Conservation (phyloP, 345 rosid genomes). For the Gossypium sturtianum region DNA sequence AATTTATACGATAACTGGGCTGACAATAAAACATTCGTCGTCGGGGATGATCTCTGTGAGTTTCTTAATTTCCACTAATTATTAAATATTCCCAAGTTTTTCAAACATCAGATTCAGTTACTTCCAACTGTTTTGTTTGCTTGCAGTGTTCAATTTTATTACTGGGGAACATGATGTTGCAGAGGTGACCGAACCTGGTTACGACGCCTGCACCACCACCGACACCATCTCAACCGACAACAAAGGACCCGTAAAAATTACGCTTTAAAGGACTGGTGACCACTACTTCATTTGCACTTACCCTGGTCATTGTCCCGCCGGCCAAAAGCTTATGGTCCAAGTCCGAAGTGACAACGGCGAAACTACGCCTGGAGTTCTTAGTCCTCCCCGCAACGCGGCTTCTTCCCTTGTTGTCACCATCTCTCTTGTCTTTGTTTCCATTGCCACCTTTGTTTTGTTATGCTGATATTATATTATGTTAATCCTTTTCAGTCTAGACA, state of each 20-base stretch:
- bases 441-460: neutral
- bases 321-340: slow-evolving; percentile 23
- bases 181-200: slow-evolving; percentile 21
- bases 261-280: slow-evolving; percentile 22
- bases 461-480: neutral
- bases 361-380: neutral
- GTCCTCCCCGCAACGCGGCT: slow-evolving; percentile 1
- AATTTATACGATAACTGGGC: slow-evolving; percentile 32
- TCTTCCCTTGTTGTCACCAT: slow-evolving; percentile 13
- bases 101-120: neutral
- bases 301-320: slow-evolving; percentile 20
- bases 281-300: slow-evolving; percentile 28
- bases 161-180: slow-evolving; percentile 30
- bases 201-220: slow-evolving; percentile 20
- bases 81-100: too few species aligned
- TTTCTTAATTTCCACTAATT: neutral
- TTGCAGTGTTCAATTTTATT: slow-evolving; percentile 28
- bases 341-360: neutral
- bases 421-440: neutral
- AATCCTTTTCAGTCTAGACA: neutral
- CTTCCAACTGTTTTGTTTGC: neutral
- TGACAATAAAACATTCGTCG: slow-evolving; percentile 16
- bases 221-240: neutral
- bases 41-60: slow-evolving; percentile 37
- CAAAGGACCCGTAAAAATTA: slow-evolving; percentile 20